Base-by-base conservation (phyloP, 306 rosid species). In the Neltuma alba region DNA sequence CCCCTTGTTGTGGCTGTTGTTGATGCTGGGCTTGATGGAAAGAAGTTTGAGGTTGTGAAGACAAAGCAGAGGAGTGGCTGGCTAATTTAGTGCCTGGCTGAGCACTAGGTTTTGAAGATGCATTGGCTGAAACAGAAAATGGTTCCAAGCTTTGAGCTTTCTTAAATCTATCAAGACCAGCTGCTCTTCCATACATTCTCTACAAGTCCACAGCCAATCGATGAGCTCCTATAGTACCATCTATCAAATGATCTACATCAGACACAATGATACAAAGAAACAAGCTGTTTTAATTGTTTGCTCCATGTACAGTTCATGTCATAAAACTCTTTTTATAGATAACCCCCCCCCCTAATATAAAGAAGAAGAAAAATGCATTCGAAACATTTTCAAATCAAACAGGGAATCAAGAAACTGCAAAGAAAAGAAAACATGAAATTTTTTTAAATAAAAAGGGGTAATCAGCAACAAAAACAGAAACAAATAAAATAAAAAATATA, bases 101-200 rank as follows among this genome's bases (percentile, higher is more conserved):
- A 55, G 82, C 58, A 76, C 38, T 81, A 61, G 88, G 70, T 70
- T 83, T 85, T 5, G 93, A 78, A 72, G 92, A 77, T 11, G 91
- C 78, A 77, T 76, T 87, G 62, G 74, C 68, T 50, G 86, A 33
- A 41, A 94, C 91, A 2, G 97, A 83, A 79, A 91, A 95, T 13
- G 98, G 99, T 84, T 95, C 97, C 88, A 89, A 86, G 78, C 87
- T 80, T 87, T 95, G 92, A 63, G 99, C 98, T 86, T 95, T 95
- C 88, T 87, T 95, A 84, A 95, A 95, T 83, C 99, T 92, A 87
- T 91, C 95, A 63, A 91, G 96, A 44, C 99, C 95, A 1, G 95
- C 79, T 80, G 97, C 76, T 81, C 97, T 89, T 84, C 97, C 97
- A 87, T 91, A 94, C 99, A 95, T 95, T 81, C 84, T 79, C 76